A percentile compares a stretch with the other conserved stretches of the same genome.
These are phyloP conservation scores for Cladorrhinum sp. DNA, from an alignment of 2,329 filamentous ascomycete species.

Conservation along the genomic window DNA sequence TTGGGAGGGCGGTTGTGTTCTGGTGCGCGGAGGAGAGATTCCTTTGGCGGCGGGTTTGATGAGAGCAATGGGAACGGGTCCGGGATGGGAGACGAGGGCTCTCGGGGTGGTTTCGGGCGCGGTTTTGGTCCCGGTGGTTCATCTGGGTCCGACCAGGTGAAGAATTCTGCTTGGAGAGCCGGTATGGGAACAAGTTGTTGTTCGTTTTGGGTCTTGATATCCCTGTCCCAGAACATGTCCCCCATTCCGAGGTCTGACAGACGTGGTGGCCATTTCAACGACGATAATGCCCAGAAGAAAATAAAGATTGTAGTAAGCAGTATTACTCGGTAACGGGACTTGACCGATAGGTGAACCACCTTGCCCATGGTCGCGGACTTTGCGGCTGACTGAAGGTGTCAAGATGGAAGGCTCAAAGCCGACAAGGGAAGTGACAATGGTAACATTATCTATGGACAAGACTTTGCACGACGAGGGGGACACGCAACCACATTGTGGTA, in stretches of 20 bases:
- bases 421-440: no score
- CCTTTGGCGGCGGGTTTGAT: constrained; percentile 28
- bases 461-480: no score
- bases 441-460: no score
- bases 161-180: constrained; percentile 15
- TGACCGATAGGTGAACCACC: not conserved
- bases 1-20: constrained; percentile 34
- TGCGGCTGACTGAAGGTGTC: not conserved
- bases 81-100: constrained; percentile 30
- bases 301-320: not conserved
- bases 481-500: no score
- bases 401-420: not conserved
- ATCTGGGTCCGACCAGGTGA: constrained; percentile 17
- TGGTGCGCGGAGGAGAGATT: constrained; percentile 23
- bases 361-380: not conserved
- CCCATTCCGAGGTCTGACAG: not conserved
- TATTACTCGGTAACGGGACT: constrained; percentile 3
- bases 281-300: not conserved
- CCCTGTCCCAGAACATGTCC: not conserved
- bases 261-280: not conserved
- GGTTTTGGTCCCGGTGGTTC: constrained; percentile 25
- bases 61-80: constrained; percentile 41
- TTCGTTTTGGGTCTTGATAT: not conserved
- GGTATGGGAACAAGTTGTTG: constrained; percentile 7
- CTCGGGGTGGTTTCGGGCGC: constrained; percentile 33